phyloP scores from a whole-genome alignment of 495 filamentous ascomycete species.

The Xylona heveae region DNA sequence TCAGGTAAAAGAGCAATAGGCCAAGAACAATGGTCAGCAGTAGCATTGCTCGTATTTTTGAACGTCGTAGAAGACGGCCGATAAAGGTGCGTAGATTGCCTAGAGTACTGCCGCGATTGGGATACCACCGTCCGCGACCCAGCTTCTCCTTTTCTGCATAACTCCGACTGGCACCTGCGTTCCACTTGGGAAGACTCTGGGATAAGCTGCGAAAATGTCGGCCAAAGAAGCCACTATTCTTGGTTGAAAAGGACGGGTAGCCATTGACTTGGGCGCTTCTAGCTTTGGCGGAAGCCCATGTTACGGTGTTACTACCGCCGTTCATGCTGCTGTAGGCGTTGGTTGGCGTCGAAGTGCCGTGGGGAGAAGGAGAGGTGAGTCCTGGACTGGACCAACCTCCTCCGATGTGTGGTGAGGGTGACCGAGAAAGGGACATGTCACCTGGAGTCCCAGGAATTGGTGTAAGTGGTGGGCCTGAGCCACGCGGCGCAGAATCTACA shows the following conservation, averaged over 20 bases:
- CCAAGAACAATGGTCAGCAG: conserved; percentile 35
- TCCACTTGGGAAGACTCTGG: conserved; percentile 51
- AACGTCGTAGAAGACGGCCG: conserved; percentile 23
- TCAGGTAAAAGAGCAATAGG: conserved; percentile 42
- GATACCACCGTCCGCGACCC: conserved; percentile 24
- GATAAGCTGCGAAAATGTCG: conserved; percentile 58
- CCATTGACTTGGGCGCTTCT: conserved; percentile 54
- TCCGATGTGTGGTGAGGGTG: conserved; percentile 58
- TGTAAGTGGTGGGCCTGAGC: conserved; percentile 1
- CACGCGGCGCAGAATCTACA: conserved; percentile 1
- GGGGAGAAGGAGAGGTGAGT: conserved; percentile 36
- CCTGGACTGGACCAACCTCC: conserved; percentile 81
- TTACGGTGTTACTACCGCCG: conserved; percentile 31
- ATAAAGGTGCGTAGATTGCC: conserved; percentile 16
- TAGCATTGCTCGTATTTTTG: conserved; percentile 37
- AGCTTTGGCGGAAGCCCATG: conserved; percentile 63
- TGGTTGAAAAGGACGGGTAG: conserved; percentile 63
- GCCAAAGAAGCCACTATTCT: conserved; percentile 63
- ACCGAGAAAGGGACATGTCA: conserved; percentile 63
- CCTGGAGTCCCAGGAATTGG: conserved; percentile 12
- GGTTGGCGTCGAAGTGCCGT: conserved; percentile 45
- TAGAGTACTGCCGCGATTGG: conserved; percentile 10
- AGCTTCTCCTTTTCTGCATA: conserved; percentile 66
- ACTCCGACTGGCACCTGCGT: conserved; percentile 16
- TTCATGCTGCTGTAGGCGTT: conserved; percentile 21